Percentiles rank a stretch among this genome's conserved stretches.
These are phyloP conservation scores for Albatrellus ellisii DNA, from an alignment of 768 basidiomycete species.

Conservation along the genomic window DNA sequence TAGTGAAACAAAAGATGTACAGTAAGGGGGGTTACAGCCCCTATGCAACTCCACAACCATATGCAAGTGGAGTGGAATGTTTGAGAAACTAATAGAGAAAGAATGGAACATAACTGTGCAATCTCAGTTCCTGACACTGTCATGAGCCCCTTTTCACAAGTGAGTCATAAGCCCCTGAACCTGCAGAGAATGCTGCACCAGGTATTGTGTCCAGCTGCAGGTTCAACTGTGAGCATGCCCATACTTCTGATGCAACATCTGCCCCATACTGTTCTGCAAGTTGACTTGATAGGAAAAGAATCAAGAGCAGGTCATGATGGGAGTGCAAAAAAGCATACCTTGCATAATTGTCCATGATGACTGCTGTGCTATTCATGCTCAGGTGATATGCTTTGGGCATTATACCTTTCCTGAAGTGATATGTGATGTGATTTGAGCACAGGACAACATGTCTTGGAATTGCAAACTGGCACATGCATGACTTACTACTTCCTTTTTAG, in stretches of 20 bases:
- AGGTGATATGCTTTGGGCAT: slow-evolving; percentile 76
- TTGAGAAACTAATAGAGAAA: too few species aligned
- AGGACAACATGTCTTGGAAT: slow-evolving; percentile 52
- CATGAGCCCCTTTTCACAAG: background rate
- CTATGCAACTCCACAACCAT: too few species aligned
- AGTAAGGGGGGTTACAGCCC: too few species aligned
- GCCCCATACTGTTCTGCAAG: slow-evolving; percentile 63
- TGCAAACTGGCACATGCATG: slow-evolving; percentile 45
- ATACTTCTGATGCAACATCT: slow-evolving; percentile 44
- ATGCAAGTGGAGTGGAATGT: too few species aligned
- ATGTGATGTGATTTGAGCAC: slow-evolving; percentile 77
- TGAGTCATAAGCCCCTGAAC: background rate
- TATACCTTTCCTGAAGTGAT: slow-evolving; percentile 80
- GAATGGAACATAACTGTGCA: too few species aligned
- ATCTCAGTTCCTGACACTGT: too few species aligned
- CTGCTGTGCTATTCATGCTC: slow-evolving; percentile 59
- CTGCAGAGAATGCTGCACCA: slow-evolving; percentile 17
- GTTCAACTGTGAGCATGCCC: slow-evolving; percentile 44
- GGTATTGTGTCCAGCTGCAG: slow-evolving; percentile 26
- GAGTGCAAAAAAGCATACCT: slow-evolving; percentile 30
- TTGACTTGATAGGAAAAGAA: slow-evolving; percentile 29
- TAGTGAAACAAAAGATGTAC: too few species aligned
- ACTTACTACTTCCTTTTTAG: too few species aligned
- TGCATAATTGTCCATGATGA: slow-evolving; percentile 79
- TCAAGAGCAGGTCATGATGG: background rate